Evolutionary conservation across 129 eudicot species (phyloP).

Genomic region (Flaveria robusta): DNA sequence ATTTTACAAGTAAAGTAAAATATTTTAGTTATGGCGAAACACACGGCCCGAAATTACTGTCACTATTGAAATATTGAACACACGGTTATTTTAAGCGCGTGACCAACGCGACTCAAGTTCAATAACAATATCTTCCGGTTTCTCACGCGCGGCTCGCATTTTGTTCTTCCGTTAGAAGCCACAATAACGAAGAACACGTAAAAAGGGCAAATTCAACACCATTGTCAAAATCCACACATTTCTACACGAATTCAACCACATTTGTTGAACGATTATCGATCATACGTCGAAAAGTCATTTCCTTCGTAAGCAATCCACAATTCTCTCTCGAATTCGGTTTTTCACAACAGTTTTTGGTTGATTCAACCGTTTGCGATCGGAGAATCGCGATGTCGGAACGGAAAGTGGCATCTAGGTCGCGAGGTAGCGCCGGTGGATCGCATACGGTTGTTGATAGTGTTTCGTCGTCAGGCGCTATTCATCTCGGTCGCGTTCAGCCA

Average conservation of each 20-base stretch:
- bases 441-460: conserved; percentile 29
- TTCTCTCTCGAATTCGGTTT: background rate
- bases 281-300: background rate
- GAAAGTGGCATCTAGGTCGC: conserved; percentile 58
- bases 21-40: background rate
- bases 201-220: conserved; percentile 12
- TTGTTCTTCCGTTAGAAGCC: conserved; percentile 24
- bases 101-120: background rate
- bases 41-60: background rate
- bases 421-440: conserved; percentile 34
- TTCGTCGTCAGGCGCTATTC: conserved; percentile 55
- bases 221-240: conserved; percentile 2
- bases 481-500: conserved; percentile 77
- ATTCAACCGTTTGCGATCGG: conserved; percentile 41
- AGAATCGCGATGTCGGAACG: conserved; percentile 36
- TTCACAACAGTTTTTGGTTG: conserved; percentile 24
- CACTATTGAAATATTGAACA: background rate
- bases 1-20: background rate
- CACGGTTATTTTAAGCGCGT: conserved; percentile 15
- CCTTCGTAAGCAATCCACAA: background rate
- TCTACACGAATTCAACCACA: conserved; percentile 36
- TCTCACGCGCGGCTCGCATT: conserved; percentile 28
- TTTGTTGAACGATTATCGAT: background rate
- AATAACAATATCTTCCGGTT: conserved; percentile 11
- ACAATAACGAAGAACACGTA: conserved; percentile 24